phyloP scores from a whole-genome alignment of 1,284 basidiomycete genomes.

The Puccinia polysora region DNA sequence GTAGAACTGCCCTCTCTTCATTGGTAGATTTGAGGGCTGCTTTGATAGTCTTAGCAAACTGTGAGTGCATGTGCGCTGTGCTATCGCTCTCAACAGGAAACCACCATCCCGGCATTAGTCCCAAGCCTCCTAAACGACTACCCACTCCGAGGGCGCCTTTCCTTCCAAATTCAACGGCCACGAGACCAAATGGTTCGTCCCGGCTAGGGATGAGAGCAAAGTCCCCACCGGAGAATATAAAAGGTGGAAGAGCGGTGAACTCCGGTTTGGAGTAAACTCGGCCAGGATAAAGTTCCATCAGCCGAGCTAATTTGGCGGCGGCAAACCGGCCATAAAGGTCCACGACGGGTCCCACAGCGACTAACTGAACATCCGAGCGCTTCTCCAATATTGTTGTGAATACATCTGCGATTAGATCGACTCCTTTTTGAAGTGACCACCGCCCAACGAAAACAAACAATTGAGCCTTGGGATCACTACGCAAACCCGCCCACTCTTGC shows the following conservation, averaged over 20 bases:
- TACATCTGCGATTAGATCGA: constrained; percentile 87
- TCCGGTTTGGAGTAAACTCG: constrained; percentile 88
- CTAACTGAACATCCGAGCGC: constrained; percentile 74
- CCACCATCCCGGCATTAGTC: constrained; percentile 87
- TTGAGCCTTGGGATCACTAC: constrained; percentile 79
- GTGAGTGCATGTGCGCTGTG: constrained; percentile 88
- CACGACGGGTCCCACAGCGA: constrained; percentile 85
- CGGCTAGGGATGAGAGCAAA: constrained; percentile 81
- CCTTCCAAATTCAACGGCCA: constrained; percentile 88
- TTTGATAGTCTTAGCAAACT: constrained; percentile 86
- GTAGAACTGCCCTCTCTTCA: constrained; percentile 81
- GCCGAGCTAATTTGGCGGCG: constrained; percentile 78
- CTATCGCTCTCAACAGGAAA: constrained; percentile 72
- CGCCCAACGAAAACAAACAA: constrained; percentile 90
- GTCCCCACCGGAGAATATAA: constrained; percentile 85
- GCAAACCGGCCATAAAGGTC: constrained; percentile 89
- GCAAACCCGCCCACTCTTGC: constrained; percentile 86
- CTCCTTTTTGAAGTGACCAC: constrained; percentile 88
- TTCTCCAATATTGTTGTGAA: constrained; percentile 84
- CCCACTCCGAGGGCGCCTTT: constrained; percentile 92
- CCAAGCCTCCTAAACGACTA: constrained; percentile 81
- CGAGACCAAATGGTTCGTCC: constrained; percentile 89
- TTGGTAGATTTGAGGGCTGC: constrained; percentile 81
- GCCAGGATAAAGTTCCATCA: constrained; percentile 91
- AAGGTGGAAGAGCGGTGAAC: constrained; percentile 86